Evolutionary conservation across 2,329 filamentous ascomycete genomes (phyloP).

Genomic region (Sphaerostilbella broomeana): DNA sequence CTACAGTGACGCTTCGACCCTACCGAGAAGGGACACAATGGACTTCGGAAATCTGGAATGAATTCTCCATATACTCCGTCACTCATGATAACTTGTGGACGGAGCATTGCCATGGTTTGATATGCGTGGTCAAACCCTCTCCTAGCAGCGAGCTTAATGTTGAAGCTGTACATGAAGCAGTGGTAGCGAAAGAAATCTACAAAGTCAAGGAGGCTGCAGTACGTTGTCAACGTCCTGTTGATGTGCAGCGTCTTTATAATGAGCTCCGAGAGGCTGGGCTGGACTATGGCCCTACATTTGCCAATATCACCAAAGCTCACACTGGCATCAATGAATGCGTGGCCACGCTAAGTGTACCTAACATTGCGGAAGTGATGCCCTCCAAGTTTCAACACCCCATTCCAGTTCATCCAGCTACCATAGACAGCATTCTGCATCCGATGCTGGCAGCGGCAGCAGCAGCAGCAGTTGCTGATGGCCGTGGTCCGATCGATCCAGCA

Average conservation of each 20-base stretch:
- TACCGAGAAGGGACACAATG: slow-evolving; percentile 10
- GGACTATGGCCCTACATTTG: not conserved
- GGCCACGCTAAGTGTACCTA: not conserved
- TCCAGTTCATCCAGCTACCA: not conserved
- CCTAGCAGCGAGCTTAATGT: not conserved
- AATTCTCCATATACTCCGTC: not conserved
- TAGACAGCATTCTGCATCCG: not conserved
- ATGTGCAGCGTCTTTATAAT: too few species aligned
- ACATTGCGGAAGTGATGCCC: not conserved
- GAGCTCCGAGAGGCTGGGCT: not conserved
- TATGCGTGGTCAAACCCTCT: not conserved
- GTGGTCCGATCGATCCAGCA: too few species aligned
- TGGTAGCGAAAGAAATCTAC: too few species aligned
- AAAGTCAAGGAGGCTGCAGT: too few species aligned
- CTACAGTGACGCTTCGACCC: not conserved
- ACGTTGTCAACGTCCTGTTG: too few species aligned
- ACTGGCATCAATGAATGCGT: not conserved
- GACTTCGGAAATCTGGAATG: slow-evolving; percentile 14
- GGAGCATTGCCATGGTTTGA: not conserved
- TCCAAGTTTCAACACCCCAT: not conserved
- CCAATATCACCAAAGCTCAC: not conserved
- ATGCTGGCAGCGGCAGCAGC: not conserved
- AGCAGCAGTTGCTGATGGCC: too few species aligned
- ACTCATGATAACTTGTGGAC: not conserved
- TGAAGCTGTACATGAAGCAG: too few species aligned